Evolutionary conservation across 148 eudicot species (phyloP), one percentile per base, ranked within the genome.

Genomic region (Limonium bicolor): DNA sequence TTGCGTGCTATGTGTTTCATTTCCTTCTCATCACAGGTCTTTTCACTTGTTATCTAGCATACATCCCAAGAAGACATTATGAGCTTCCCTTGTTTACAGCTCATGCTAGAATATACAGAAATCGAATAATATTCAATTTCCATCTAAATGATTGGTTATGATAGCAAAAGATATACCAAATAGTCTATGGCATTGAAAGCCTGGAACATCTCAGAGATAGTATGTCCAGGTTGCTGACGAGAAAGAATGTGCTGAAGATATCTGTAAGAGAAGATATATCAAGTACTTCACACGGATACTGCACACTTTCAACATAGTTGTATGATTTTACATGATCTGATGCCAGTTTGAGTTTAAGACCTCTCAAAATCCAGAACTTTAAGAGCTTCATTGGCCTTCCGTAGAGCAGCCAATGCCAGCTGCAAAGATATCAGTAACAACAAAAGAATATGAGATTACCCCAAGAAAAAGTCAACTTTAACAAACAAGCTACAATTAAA

Each of bases 401-500:
- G 73, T 43, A 90, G 59, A 46, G 72, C 93, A 64, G 93, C 80
- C 72, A 90, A 59, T 45, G 97, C 95, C 71, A 90, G 66, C 97
- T 90, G 74, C 62, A 63, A 51, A 53, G 46, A 41, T 45, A 52
- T 4, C 36, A 41, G 12, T 31, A 14, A 41, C 7, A 41, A 11
- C 16, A 13, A 41, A n/a, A n/a, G n/a, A n/a, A n/a, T n/a, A n/a
- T n/a, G n/a, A n/a, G n/a, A n/a, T n/a, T n/a, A n/a, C n/a, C n/a
- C n/a, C n/a, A n/a, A n/a, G n/a, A n/a, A n/a, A n/a, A n/a, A n/a
- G n/a, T n/a, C n/a, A n/a, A n/a, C n/a, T n/a, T n/a, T n/a, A n/a
- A n/a, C n/a, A n/a, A n/a, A n/a, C n/a, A n/a, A n/a, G n/a, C n/a
- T n/a, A n/a, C n/a, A n/a, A n/a, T n/a, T n/a, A n/a, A n/a, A n/a